Conservation (phyloP, 352 stramenopile genomes). For the Achlya hypogyna region DNA sequence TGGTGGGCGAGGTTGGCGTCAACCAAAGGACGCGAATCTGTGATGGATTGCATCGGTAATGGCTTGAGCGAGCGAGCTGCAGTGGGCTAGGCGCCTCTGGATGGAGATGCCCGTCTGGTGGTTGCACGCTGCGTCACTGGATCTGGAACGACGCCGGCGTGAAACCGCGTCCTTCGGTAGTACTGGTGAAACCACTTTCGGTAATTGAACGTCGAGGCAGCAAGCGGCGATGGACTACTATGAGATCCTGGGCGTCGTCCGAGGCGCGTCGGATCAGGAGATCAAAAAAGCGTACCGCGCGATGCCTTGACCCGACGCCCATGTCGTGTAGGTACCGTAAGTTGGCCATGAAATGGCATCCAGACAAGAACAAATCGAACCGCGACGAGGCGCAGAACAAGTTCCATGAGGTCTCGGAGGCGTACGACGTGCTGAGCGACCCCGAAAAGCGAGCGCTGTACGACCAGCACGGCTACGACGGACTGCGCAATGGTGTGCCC, state of each 20-base stretch:
- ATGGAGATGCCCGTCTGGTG: too few relatives aligned
- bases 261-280: slow-evolving; percentile 68
- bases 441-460: slow-evolving; percentile 87
- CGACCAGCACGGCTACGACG: slow-evolving; percentile 92
- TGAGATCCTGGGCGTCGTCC: slow-evolving; percentile 79
- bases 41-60: too few relatives aligned
- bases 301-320: background rate
- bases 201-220: too few relatives aligned
- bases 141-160: too few relatives aligned
- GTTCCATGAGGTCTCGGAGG: slow-evolving; percentile 93
- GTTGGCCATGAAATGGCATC: slow-evolving; percentile 91
- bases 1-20: too few relatives aligned
- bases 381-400: slow-evolving; percentile 78
- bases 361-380: slow-evolving; percentile 92
- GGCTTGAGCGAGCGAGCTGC: too few relatives aligned
- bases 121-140: too few relatives aligned
- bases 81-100: too few relatives aligned
- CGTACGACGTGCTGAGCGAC: slow-evolving; percentile 92
- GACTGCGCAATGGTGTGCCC: slow-evolving; percentile 83
- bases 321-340: slow-evolving; percentile 71
- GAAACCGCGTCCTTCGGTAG: too few relatives aligned
- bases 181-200: too few relatives aligned
- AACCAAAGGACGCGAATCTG: too few relatives aligned
- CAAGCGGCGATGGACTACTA: slow-evolving; percentile 80
- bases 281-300: slow-evolving; percentile 87